Base-by-base conservation (phyloP, 352 stramenopile genomes). In the Globisporangium solare region DNA sequence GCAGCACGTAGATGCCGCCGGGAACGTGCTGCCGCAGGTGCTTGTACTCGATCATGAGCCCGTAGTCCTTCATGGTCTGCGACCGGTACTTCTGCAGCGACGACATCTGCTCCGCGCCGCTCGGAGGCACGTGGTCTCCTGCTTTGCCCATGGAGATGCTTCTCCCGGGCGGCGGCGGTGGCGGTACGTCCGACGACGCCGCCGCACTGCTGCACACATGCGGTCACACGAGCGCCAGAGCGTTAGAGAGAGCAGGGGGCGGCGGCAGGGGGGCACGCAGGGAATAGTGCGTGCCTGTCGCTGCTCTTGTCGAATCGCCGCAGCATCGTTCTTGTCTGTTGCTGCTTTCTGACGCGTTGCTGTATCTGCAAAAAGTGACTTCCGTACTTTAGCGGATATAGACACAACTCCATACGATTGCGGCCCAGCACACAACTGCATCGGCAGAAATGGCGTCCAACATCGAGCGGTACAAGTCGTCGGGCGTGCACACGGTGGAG, bases 41-140 rank as follows among this genome's bases (percentile, higher is more conserved):
- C 64, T 98, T 98, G 78, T 98, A 99, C 79, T 99, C 96, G 68
- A 98, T 98, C 63, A 96, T 97, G 7, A 99, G 86, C 6, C 96
- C 96, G 64, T 98, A 98, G 64, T 98, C 94, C 54, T 91, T 92
- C 81, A 94, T 94, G 10, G 84, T 94, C 63, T 94, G 81, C 35
- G 81, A 89, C 12, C 84, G 77, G 54, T 94, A 94, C 46, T 80
- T 82, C 61, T 94, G 84, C 45, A 94, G 70, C 27, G 82, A 92
- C 52, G 84, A 85, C 78, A 94, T 89, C 51, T 84, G 78, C 40
- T 83, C 68, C 11, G 62, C 47, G n/a, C 70, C 60, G 37, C 40
- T 71, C 17, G 61, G 42, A 31, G 49, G 45, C 24, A 42, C 63
- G 37, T 24, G 55, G 55, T n/a, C 67, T 61, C 24, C 55, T 27